A percentile compares a stretch with the other conserved stretches of the same genome.
Conservation (phyloP, 139 green algal species). For the Raphidocelis subcapitata region DNA sequence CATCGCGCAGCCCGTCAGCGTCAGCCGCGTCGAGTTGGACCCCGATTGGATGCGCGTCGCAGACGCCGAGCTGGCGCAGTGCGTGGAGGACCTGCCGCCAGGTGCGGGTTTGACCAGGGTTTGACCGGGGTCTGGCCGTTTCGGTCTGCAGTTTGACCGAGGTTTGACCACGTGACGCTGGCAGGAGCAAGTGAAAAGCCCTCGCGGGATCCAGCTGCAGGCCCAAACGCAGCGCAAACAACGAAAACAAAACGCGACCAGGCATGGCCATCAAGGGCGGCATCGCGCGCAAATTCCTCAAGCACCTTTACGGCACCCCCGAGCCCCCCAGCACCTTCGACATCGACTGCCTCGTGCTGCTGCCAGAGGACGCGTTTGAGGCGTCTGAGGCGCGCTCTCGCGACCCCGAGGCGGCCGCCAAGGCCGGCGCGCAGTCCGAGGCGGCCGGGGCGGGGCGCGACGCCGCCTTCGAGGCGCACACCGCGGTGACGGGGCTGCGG, state of each 20-base stretch:
- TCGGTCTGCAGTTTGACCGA: neutral
- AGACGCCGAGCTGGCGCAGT: slow-evolving; percentile 25
- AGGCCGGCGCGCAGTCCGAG: too few species aligned
- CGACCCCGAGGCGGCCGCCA: too few species aligned
- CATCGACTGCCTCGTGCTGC: slow-evolving; percentile 31
- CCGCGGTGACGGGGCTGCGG: slow-evolving; percentile 24
- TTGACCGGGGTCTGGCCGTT: neutral
- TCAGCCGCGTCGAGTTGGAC: slow-evolving; percentile 9
- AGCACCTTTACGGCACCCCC: slow-evolving; percentile 36
- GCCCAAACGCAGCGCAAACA: neutral
- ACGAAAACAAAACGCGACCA: neutral
- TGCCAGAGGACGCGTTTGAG: slow-evolving; percentile 15
- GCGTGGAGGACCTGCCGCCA: slow-evolving; percentile 34
- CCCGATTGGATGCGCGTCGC: slow-evolving; percentile 8
- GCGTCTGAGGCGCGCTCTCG: too few species aligned
- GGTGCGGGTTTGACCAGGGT: slow-evolving; percentile 10
- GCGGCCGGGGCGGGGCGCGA: too few species aligned
- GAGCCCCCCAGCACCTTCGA: slow-evolving; percentile 41
- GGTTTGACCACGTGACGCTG: neutral
- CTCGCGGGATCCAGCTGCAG: neutral
- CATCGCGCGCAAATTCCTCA: slow-evolving; percentile 50
- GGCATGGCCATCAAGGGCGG: slow-evolving; percentile 54
- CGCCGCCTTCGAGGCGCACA: too few species aligned
- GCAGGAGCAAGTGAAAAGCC: neutral
- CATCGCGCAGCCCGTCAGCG: too few species aligned